Percentiles rank a stretch among this genome's conserved stretches.
Conservation (phyloP, 805 yeast species). For the Ogataea ganodermae region DNA sequence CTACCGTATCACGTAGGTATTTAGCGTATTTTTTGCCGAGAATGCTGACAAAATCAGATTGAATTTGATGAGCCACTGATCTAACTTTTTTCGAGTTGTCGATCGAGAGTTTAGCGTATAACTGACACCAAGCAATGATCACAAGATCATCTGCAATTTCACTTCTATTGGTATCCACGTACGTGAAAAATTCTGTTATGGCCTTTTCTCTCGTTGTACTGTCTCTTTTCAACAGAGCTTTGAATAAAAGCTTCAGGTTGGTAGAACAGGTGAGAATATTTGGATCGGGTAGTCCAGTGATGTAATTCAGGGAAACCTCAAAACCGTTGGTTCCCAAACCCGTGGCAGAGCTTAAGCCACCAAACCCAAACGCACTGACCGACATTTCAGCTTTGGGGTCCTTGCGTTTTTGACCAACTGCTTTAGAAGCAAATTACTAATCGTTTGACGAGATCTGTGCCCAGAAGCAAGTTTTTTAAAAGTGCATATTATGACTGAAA, state of each 20-base stretch:
- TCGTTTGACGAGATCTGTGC: not conserved
- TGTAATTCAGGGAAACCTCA: slow-evolving; percentile 69
- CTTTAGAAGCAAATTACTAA: not conserved
- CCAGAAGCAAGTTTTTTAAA: slow-evolving; percentile 1
- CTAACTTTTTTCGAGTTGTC: slow-evolving; percentile 72
- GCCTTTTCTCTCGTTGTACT: slow-evolving; percentile 85
- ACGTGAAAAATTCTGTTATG: slow-evolving; percentile 50
- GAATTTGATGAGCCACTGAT: slow-evolving; percentile 60
- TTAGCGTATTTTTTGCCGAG: slow-evolving; percentile 61
- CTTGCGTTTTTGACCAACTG: not conserved
- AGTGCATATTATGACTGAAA: not conserved
- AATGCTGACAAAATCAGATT: slow-evolving; percentile 50
- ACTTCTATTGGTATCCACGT: slow-evolving; percentile 30
- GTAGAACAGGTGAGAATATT: slow-evolving; percentile 46
- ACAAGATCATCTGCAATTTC: slow-evolving; percentile 52
- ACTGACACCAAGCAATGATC: slow-evolving; percentile 70
- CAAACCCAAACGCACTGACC: slow-evolving; percentile 18
- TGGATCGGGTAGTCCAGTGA: slow-evolving; percentile 78
- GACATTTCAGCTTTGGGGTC: slow-evolving; percentile 16
- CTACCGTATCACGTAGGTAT: slow-evolving; percentile 70
- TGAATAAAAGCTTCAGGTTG: slow-evolving; percentile 63
- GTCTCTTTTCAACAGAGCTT: slow-evolving; percentile 75
- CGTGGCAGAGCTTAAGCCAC: slow-evolving; percentile 15
- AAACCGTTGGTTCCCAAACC: slow-evolving; percentile 41
- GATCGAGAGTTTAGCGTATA: slow-evolving; percentile 76